Base-by-base conservation (phyloP, 2,329 filamentous ascomycete species). In the Coniochaeta sp. region DNA sequence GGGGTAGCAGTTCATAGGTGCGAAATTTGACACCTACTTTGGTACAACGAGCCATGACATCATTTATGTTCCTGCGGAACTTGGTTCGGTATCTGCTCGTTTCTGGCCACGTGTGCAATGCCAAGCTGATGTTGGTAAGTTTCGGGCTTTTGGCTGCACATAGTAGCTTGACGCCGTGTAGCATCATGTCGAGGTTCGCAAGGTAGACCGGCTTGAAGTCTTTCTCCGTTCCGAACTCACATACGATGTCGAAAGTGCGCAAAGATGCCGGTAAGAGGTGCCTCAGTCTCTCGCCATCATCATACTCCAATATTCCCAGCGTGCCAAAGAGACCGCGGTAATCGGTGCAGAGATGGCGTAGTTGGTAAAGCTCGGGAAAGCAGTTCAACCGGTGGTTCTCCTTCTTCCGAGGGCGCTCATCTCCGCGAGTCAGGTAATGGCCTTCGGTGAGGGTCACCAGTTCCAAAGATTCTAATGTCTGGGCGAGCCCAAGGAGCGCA, bases 241-340 rank as follows among this genome's bases (percentile, higher is more conserved):
- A 69, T 1, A 68, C 65, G 6, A 69, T 55, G 0, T 64, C 67
- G 57, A 69, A 68, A 43, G 66, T 61, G 31, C 63, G 64, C n/a
- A 69, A 50, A 0, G 65, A 66, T 2, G 61, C 38, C 11, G 67
- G 67, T 2, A 69, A 58, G 6, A 68, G 61, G 54, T 66, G 64
- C 26, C 64, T 66, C 5, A 69, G 54, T 24, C 67, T 62, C 60
- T 69, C 67, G 31, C 67, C 67, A 50, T 69, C 67, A 34, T 69
- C 67, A 16, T 66, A 61, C 17, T 69, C 67, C 8, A 69, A 54
- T 8, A 68, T 67, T 4, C 67, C 67, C n/a, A 69, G 57, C 12
- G 67, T 69, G 17, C 67, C 67, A 56, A 68, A 69, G 9, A 69
- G 62, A 33, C 67, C 67, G 1, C 67, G 65, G 60, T 67, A 69